A percentile compares a stretch with the other conserved stretches of the same genome.
Evolutionary conservation across 331 rosid species (phyloP).

Genomic region (Dryas integrifolia): DNA sequence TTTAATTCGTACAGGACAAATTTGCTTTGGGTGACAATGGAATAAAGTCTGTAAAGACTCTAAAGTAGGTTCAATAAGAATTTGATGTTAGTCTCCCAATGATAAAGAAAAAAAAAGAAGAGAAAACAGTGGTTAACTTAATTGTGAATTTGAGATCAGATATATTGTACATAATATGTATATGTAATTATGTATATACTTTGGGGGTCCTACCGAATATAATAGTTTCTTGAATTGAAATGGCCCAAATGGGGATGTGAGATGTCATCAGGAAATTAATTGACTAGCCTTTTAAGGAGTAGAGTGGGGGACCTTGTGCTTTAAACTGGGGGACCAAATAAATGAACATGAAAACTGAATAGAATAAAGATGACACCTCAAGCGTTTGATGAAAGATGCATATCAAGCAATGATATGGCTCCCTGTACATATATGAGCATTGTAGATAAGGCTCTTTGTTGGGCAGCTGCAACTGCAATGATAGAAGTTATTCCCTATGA

Average conservation of each 20-base stretch:
- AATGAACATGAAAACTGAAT: slow-evolving; percentile 30
- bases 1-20: no score
- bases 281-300: slow-evolving; percentile 16
- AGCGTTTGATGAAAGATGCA: slow-evolving; percentile 26
- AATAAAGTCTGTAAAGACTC: no score
- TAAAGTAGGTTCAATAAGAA: no score
- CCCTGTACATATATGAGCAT: slow-evolving; percentile 31
- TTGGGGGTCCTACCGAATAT: no score
- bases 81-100: no score
- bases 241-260: not conserved
- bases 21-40: no score
- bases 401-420: slow-evolving; percentile 25
- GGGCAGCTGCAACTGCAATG: slow-evolving; percentile 19
- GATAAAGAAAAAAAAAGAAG: no score
- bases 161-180: no score
- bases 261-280: not conserved
- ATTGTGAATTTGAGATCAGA: no score
- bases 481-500: not conserved
- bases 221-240: no score
- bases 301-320: slow-evolving; percentile 23
- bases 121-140: no score
- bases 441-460: slow-evolving; percentile 24
- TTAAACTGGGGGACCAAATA: slow-evolving; percentile 23
- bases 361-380: slow-evolving; percentile 29
- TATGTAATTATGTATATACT: no score